phyloP scores from a whole-genome alignment of 176 grass and related monocot species.

The Carex scoparia region DNA sequence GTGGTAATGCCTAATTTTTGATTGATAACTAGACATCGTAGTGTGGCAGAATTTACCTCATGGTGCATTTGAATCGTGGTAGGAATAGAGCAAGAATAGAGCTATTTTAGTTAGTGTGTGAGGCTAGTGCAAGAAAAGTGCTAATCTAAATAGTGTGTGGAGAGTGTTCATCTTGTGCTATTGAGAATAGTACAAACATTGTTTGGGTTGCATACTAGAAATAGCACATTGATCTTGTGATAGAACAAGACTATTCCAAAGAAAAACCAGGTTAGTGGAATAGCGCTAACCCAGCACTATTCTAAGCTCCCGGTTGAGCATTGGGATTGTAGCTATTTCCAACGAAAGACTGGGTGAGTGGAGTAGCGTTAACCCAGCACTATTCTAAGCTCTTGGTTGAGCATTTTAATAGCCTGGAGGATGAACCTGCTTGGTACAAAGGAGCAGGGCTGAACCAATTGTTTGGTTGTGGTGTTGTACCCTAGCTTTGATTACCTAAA shows the following conservation, averaged over 20 bases:
- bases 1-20: conserved; percentile 43
- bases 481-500: not conserved
- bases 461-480: not conserved
- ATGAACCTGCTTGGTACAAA: not conserved
- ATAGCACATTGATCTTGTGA: not conserved
- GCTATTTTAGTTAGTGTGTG: not conserved
- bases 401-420: not conserved
- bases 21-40: conserved; percentile 1
- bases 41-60: not conserved
- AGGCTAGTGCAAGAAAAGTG: not conserved
- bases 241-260: not conserved
- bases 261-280: not conserved
- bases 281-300: not conserved
- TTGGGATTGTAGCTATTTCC: not conserved
- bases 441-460: not conserved
- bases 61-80: not conserved
- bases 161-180: not conserved
- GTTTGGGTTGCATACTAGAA: not conserved
- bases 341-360: not conserved
- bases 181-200: not conserved
- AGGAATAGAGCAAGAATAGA: not conserved
- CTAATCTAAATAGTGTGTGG: not conserved
- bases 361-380: not conserved
- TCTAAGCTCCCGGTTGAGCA: not conserved
- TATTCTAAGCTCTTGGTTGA: not conserved